Conservation (phyloP, 129 eudicot species). For the Pulicaria dysenterica region DNA sequence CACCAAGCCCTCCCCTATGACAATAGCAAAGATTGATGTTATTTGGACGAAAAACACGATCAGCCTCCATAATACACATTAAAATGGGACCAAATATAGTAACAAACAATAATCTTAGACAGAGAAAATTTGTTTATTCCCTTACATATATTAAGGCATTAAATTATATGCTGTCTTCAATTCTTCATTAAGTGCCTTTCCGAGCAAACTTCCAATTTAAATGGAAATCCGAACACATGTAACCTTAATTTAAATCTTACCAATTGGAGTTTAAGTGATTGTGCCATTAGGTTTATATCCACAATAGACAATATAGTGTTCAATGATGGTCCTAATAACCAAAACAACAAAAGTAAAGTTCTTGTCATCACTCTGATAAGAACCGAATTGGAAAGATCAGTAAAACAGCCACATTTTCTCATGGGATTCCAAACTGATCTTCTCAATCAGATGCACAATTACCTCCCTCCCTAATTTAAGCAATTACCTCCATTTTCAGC, state of each 20-base stretch:
- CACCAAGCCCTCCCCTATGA: slow-evolving; percentile 71
- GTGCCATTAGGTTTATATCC: neutral
- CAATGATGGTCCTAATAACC: neutral
- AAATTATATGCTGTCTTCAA: neutral
- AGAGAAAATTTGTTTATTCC: neutral
- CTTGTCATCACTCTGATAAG: neutral
- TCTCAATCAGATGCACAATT: too few species aligned
- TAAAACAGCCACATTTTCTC: too few species aligned
- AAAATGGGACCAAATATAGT: neutral
- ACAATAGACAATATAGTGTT: neutral
- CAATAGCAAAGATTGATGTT: slow-evolving; percentile 22
- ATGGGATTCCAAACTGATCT: too few species aligned
- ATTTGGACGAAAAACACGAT: slow-evolving; percentile 1
- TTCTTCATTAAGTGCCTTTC: slow-evolving; percentile 8
- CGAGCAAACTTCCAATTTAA: neutral
- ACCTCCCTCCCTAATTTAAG: too few species aligned
- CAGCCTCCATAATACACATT: too few species aligned
- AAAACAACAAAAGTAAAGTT: neutral
- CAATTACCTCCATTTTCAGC: too few species aligned
- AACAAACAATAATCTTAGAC: slow-evolving; percentile 3
- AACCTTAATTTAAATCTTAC: neutral
- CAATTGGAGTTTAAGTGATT: neutral
- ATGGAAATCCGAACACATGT: slow-evolving; percentile 3
- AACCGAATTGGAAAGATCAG: too few species aligned
- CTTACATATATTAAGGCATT: neutral